These are phyloP conservation scores for Hibiscus tridactylites DNA, from an alignment of 345 rosid species.

Conservation along the genomic window DNA sequence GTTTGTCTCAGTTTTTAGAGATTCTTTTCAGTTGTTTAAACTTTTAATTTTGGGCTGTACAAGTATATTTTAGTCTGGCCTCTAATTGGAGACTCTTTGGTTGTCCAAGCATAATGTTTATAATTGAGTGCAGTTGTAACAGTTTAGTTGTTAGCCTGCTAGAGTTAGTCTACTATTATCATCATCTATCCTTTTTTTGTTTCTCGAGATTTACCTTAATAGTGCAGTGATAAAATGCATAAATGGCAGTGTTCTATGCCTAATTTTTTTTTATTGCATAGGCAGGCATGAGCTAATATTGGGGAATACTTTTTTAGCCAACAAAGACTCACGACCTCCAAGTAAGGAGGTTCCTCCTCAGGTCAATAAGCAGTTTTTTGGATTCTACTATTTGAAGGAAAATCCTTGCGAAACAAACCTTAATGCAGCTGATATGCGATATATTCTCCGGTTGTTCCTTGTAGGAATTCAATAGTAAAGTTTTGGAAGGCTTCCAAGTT, in stretches of 20 bases:
- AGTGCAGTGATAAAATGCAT: background rate
- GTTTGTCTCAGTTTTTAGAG: background rate
- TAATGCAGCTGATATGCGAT: background rate
- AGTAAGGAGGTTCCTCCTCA: conserved; percentile 73
- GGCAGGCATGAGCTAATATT: conserved; percentile 78
- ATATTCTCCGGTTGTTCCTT: no score
- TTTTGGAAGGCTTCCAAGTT: conserved; percentile 85
- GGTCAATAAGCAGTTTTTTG: conserved; percentile 31
- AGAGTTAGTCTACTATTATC: background rate
- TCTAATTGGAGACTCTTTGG: background rate
- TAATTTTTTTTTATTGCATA: conserved; percentile 26
- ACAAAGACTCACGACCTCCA: conserved; percentile 51
- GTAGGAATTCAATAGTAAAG: conserved; percentile 70
- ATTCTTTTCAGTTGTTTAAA: background rate
- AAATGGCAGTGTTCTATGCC: background rate
- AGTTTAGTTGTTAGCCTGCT: background rate
- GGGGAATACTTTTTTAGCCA: conserved; percentile 70
- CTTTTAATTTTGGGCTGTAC: background rate
- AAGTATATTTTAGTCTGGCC: background rate
- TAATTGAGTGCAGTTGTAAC: background rate
- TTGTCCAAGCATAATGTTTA: background rate
- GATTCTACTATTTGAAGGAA: background rate
- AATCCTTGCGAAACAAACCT: background rate
- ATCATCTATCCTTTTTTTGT: background rate
- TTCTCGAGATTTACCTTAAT: background rate